Conservation (phyloP, 306 rosid genomes). For the Trifolium dubium region DNA sequence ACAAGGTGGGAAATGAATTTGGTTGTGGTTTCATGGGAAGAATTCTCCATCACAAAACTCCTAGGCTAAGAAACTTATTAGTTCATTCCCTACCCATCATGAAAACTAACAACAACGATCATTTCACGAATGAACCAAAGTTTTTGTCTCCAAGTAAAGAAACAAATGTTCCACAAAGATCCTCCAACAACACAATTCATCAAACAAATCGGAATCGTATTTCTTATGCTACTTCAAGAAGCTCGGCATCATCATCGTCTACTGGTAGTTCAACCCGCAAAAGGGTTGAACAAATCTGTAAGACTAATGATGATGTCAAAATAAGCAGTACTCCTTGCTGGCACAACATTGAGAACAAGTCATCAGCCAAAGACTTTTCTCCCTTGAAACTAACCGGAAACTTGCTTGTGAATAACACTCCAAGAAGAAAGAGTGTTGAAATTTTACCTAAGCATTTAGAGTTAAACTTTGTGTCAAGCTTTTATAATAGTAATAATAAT, state of each 20-base stretch:
- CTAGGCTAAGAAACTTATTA: conserved; percentile 62
- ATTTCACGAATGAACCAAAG: conserved; percentile 36
- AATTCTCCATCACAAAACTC: conserved; percentile 59
- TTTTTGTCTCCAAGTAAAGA: conserved; percentile 39
- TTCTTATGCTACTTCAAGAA: conserved; percentile 60
- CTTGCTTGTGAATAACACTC: conserved; percentile 48
- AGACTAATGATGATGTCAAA: conserved; percentile 39
- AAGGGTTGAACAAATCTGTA: conserved; percentile 41
- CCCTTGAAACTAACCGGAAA: conserved; percentile 59
- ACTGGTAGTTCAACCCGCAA: conserved; percentile 48
- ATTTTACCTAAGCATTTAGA: conserved; percentile 40
- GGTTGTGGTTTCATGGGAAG: conserved; percentile 77
- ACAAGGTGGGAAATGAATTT: conserved; percentile 45
- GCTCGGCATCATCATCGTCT: conserved; percentile 69
- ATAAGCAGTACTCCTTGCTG: conserved; percentile 26
- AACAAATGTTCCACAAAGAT: conserved; percentile 17
- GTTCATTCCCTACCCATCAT: conserved; percentile 83
- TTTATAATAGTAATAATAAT: conserved; percentile 28
- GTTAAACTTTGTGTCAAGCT: conserved; percentile 24
- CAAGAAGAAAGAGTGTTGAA: conserved; percentile 45
- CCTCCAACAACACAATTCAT: background rate
- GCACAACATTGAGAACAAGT: conserved; percentile 39
- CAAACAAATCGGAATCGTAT: conserved; percentile 34
- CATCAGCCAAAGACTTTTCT: conserved; percentile 39
- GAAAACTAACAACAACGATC: conserved; percentile 35